These are phyloP conservation scores for Apiotrichum veenhuisii DNA, from an alignment of 1,284 basidiomycete species.

Conservation along the genomic window DNA sequence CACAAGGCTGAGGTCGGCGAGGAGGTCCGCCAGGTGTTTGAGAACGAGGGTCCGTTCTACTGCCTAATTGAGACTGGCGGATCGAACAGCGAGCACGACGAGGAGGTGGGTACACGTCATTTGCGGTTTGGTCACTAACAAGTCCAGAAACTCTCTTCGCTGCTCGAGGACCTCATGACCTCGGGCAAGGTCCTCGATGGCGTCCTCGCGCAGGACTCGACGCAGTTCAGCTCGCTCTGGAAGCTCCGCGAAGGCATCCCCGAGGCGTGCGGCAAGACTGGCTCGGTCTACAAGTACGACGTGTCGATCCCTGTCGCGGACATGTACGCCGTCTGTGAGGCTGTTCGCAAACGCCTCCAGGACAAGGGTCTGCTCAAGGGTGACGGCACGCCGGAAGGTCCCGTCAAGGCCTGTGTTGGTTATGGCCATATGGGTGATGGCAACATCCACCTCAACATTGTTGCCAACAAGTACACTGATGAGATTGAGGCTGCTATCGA, in stretches of 20 bases:
- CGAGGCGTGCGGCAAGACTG: constrained; percentile 89
- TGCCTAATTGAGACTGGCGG: constrained; percentile 92
- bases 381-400: constrained; percentile 56
- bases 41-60: constrained; percentile 78
- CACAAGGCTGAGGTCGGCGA: constrained; percentile 46
- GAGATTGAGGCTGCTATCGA: constrained; percentile 86
- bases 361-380: constrained; percentile 66
- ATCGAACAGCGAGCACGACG: constrained; percentile 88
- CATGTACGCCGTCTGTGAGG: constrained; percentile 87
- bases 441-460: constrained; percentile 91
- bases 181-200: constrained; percentile 82
- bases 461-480: constrained; percentile 75
- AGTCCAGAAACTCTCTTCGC: constrained; percentile 75
- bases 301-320: constrained; percentile 82
- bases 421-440: constrained; percentile 98
- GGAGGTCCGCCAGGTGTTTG: constrained; percentile 49
- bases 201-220: constrained; percentile 85
- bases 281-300: constrained; percentile 97
- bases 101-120: constrained; percentile 60
- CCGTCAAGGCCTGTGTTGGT: constrained; percentile 78
- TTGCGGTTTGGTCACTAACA: neutral
- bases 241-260: constrained; percentile 89
- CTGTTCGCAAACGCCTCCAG: constrained; percentile 68
- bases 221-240: constrained; percentile 89
- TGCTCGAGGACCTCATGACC: constrained; percentile 77